Base-by-base conservation (phyloP, 2,329 filamentous ascomycete species). In the Aspergillus sp. region DNA sequence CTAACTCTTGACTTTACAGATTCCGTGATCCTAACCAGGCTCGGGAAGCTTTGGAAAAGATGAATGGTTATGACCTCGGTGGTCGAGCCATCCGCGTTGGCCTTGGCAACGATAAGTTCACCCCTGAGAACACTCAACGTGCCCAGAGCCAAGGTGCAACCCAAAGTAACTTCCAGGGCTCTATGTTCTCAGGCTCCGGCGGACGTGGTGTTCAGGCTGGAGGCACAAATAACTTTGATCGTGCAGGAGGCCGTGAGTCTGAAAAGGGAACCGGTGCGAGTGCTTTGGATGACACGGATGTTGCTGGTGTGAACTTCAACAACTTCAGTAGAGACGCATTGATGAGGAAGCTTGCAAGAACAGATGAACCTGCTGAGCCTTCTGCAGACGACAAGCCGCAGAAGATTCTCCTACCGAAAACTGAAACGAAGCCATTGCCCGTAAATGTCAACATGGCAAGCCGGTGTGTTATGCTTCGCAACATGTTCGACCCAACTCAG, bases 31-130 rank as follows among this genome's bases (percentile, higher is more conserved):
- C 93, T 58, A 86, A 86, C 63, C 88, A 97, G 76, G 95, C 95
- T 71, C 91, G 93, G 72, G 91, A 96, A 75, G 96, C 95, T 61
- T 82, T 99, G 63, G 92, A 97, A 76, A 96, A 97, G 79, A 97
- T 99, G 93, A 99, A 99, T 78, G 93, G 93, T 64, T 99, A 98
- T 80, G 95, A 98, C 78, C 87, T 99, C 67, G 95, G 95, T 70
- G 93, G 93, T 77, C 93, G 95, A 74, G 92, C 93, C 63, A 98
- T 99, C 75, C 92, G 95, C 74, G 96, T 99, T 76, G 95, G 95
- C 77, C 91, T 99, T 81, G 95, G 95, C 78, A 99, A 97, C 81
- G 95, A 99, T 90, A 98, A 98, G 86, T 98, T 98, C 80, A 98
- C 93, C 78, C 90, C 93, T 71, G 95, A 98, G 78, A 96, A 91